Conservation (phyloP, 345 rosid genomes). For the Dipteronia dyeriana region DNA sequence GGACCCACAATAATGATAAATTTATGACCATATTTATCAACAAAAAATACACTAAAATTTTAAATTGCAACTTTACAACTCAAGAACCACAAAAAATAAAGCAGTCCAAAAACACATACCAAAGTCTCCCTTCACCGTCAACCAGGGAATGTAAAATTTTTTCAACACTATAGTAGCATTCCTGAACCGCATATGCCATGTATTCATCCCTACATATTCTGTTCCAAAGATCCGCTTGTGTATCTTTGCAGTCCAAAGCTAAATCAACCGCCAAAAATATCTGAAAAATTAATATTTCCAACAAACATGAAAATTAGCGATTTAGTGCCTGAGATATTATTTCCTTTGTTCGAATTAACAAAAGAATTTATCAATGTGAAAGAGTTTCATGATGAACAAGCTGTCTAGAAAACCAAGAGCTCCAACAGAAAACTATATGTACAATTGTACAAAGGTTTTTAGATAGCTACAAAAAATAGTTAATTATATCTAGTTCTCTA, state of each 20-base stretch:
- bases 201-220: constrained; percentile 89
- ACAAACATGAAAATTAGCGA: constrained; percentile 7
- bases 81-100: constrained; percentile 21
- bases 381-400: neutral
- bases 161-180: constrained; percentile 88
- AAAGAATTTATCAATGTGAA: neutral
- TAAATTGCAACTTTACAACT: neutral
- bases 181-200: constrained; percentile 96
- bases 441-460: neutral
- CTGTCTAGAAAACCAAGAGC: neutral
- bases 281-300: constrained; percentile 42
- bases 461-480: neutral
- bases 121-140: constrained; percentile 91
- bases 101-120: constrained; percentile 46
- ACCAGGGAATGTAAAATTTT: constrained; percentile 79
- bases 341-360: neutral
- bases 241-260: constrained; percentile 89
- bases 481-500: neutral
- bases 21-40: constrained; percentile 9
- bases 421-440: neutral
- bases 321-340: neutral
- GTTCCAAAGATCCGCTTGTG: constrained; percentile 77
- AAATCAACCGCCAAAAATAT: constrained; percentile 90
- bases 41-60: neutral
- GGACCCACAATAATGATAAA: constrained; percentile 6